Percentiles rank a stretch among this genome's conserved stretches.
Conservation (phyloP, 2,329 filamentous ascomycete genomes). For the Tolypocladium inflatum region DNA sequence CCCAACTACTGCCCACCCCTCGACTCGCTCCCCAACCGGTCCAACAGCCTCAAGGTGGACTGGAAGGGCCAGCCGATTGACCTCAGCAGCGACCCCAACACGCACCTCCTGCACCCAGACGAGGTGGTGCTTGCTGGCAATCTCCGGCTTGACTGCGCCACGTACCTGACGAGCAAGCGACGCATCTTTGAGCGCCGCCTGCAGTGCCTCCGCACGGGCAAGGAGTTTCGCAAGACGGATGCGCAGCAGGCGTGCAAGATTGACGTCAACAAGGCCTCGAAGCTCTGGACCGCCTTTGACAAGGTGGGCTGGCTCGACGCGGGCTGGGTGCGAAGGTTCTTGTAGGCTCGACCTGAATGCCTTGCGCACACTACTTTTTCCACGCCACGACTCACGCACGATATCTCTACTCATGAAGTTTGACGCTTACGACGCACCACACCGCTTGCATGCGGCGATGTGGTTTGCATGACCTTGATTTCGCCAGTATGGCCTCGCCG, state of each 20-base stretch:
- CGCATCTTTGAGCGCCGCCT: slow-evolving; percentile 77
- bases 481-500: background rate
- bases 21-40: slow-evolving; percentile 52
- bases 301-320: slow-evolving; percentile 73
- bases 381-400: background rate
- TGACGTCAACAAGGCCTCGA: slow-evolving; percentile 94
- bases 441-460: background rate
- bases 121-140: slow-evolving; percentile 70
- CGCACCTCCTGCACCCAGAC: slow-evolving; percentile 63
- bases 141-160: slow-evolving; percentile 74
- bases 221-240: slow-evolving; percentile 91
- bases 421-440: background rate
- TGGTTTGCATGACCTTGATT: background rate
- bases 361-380: background rate
- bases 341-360: slow-evolving; percentile 11
- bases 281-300: slow-evolving; percentile 83
- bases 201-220: slow-evolving; percentile 55
- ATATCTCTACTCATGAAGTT: background rate
- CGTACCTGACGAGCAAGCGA: slow-evolving; percentile 86
- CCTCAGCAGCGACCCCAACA: slow-evolving; percentile 61
- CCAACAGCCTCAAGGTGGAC: slow-evolving; percentile 70
- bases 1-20: slow-evolving; percentile 65
- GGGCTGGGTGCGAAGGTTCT: slow-evolving; percentile 28
- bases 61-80: slow-evolving; percentile 79
- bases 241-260: slow-evolving; percentile 97